Percentiles rank a stretch among this genome's conserved stretches.
These are phyloP conservation scores for Amoebophrya sp. DNA, from an alignment of 169 alveolate genomes.

Conservation along the genomic window DNA sequence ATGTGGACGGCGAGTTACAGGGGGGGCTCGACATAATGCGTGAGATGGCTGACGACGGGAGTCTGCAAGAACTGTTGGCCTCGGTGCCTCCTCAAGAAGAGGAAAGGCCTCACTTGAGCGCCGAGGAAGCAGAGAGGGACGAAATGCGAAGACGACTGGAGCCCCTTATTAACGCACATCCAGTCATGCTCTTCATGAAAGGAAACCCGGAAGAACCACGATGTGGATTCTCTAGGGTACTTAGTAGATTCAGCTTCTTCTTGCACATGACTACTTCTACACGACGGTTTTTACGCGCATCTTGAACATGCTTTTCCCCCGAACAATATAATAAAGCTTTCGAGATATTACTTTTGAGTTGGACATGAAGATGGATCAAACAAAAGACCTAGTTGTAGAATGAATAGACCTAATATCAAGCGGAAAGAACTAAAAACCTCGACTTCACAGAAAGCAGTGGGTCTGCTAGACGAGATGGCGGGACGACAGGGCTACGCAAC, in stretches of 20 bases:
- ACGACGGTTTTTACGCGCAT: too few species aligned
- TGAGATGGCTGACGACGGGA: conserved; percentile 43
- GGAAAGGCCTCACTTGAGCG: not conserved
- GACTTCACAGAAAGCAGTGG: conserved; percentile 16
- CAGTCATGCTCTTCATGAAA: conserved; percentile 45
- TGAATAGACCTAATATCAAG: too few species aligned
- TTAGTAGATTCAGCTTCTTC: too few species aligned
- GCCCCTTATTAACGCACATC: not conserved
- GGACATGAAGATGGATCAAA: too few species aligned
- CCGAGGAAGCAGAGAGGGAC: not conserved
- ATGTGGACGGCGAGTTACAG: conserved; percentile 42
- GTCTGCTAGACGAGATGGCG: conserved; percentile 21
- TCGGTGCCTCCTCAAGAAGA: not conserved
- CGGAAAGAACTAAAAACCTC: too few species aligned
- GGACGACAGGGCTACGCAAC: conserved; percentile 30
- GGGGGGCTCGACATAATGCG: conserved; percentile 45
- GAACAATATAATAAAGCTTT: too few species aligned
- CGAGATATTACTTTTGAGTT: too few species aligned
- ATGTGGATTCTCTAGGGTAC: conserved; percentile 43
- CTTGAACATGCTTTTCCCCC: too few species aligned
- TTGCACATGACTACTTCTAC: too few species aligned
- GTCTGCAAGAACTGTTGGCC: not conserved
- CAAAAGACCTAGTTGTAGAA: too few species aligned
- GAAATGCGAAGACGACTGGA: not conserved
- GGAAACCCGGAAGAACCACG: conserved; percentile 33